These are phyloP conservation scores for Penicillium soppii DNA, from an alignment of 495 filamentous ascomycete genomes.

Conservation along the genomic window DNA sequence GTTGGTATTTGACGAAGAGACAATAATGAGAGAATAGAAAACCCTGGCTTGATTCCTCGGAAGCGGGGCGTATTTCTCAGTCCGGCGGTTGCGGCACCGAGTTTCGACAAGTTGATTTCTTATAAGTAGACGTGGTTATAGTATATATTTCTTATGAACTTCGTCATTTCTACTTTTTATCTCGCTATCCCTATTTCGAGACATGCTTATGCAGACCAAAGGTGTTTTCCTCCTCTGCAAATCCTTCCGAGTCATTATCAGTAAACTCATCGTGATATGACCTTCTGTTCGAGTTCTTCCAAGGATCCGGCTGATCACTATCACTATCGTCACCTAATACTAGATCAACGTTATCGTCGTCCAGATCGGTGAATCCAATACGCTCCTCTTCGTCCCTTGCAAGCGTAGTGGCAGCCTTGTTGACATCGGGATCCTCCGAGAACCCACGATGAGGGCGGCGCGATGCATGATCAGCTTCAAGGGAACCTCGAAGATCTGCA, in stretches of 20 bases:
- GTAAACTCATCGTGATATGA: constrained; percentile 54
- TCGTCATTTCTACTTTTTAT: constrained; percentile 1
- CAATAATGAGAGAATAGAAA: constrained; percentile 7
- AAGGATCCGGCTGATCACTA: constrained; percentile 23
- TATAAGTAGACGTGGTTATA: too few species aligned
- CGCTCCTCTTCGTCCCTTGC: constrained; percentile 50
- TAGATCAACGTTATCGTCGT: constrained; percentile 44
- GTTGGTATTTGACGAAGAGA: constrained; percentile 10
- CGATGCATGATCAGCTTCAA: constrained; percentile 40
- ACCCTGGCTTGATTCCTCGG: constrained; percentile 24
- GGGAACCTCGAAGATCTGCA: constrained; percentile 42
- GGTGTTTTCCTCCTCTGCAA: constrained; percentile 42
- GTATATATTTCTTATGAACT: too few species aligned
- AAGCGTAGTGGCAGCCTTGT: constrained; percentile 42
- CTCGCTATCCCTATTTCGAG: constrained; percentile 11
- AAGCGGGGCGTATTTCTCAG: constrained; percentile 29
- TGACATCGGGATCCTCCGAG: constrained; percentile 45
- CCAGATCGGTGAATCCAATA: constrained; percentile 46
- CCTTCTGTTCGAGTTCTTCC: constrained; percentile 21
- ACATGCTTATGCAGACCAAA: constrained; percentile 50
- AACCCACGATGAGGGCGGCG: constrained; percentile 41
- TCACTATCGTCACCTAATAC: constrained; percentile 41
- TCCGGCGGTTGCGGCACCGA: constrained; percentile 14
- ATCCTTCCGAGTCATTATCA: constrained; percentile 53
- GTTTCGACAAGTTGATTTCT: too few species aligned